Evolutionary conservation across 2,329 filamentous ascomycete genomes (phyloP), one percentile per base, ranked within the genome.

Genomic region (Colletotrichum limetticola): DNA sequence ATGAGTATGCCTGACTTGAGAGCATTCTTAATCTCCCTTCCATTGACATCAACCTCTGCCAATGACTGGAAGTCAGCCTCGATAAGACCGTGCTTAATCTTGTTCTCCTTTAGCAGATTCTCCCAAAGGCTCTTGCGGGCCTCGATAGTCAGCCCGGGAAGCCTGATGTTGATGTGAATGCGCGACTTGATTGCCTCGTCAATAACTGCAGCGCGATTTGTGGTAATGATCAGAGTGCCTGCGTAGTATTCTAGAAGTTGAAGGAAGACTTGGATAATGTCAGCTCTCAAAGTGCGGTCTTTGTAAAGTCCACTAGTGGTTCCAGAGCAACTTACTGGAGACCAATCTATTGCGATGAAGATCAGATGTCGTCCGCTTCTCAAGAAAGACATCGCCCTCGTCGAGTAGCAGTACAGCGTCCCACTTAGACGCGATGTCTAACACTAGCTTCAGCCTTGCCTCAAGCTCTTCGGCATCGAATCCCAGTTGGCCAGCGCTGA

Each of bases 151-250:
- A 81, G 80, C 8, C 79, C 76, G 0, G 73, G 66, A 16, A 80
- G 81, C 58, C 78, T 76, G 0, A 81, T 56, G 37, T 80, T 74
- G 3, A 82, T 56, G 12, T 82, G 79, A 0, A 81, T 75, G 1
- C 79, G 77, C 0, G 80, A 81, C 4, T 79, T 77, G 61, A 81
- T 80, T 0, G 80, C 80, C 2, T 81, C 79, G 19, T 81, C 80
- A 82, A 81, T 0, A 75, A 67, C 0, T 77, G 37, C 80, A 0
- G 80, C 77, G 1, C 79, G 63, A 52, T 82, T 82, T 0, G 79
- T 79, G 0, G 77, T 78, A 1, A 82, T 70, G 24, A 82, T 81
- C 0, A 81, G 28, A 8, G 82, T 81, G 1, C 80, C 80, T 6
- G 80, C 71, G 52, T 78, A 81, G 42, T 74, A 78, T 42, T 81